Evolutionary conservation across 2,329 filamentous ascomycete genomes (phyloP).

Genomic region (Pyricularia grisea): DNA sequence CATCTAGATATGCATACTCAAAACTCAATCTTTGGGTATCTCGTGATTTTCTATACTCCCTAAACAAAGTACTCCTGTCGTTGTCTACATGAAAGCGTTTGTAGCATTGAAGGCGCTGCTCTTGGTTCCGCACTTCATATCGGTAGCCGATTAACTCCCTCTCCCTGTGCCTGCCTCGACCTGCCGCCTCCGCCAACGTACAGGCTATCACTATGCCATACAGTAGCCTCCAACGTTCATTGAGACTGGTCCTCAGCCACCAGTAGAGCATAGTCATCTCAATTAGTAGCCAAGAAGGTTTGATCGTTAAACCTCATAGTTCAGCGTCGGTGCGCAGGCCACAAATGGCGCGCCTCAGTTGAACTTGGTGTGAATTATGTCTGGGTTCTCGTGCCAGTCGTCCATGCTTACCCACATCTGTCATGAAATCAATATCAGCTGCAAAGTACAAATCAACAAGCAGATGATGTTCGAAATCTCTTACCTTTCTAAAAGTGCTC

Average conservation of each 20-base stretch:
- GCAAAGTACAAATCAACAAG: constrained; percentile 1
- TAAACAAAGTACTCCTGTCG: background rate
- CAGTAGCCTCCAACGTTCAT: background rate
- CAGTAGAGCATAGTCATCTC: background rate
- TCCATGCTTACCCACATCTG: constrained; percentile 99
- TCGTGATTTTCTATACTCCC: constrained; percentile 17
- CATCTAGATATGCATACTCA: background rate
- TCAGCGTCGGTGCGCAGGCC: background rate
- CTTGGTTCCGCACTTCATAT: background rate
- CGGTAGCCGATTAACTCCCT: background rate
- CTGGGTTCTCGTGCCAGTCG: constrained; percentile 99
- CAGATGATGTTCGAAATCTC: constrained; percentile 14
- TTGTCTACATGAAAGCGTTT: background rate
- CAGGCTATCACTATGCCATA: background rate
- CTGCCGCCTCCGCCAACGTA: background rate
- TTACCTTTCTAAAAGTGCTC: constrained; percentile 96
- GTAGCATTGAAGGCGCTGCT: background rate
- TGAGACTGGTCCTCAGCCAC: background rate
- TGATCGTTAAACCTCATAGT: background rate
- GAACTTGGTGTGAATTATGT: constrained; percentile 98
- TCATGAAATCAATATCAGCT: background rate
- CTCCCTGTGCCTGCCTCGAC: background rate
- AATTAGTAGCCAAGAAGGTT: background rate
- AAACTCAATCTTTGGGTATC: constrained; percentile 23
- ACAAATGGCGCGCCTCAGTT: constrained; percentile 41